phyloP scores from a whole-genome alignment of 805 yeast genomes.

The Saccharomyces cerevisiae region DNA sequence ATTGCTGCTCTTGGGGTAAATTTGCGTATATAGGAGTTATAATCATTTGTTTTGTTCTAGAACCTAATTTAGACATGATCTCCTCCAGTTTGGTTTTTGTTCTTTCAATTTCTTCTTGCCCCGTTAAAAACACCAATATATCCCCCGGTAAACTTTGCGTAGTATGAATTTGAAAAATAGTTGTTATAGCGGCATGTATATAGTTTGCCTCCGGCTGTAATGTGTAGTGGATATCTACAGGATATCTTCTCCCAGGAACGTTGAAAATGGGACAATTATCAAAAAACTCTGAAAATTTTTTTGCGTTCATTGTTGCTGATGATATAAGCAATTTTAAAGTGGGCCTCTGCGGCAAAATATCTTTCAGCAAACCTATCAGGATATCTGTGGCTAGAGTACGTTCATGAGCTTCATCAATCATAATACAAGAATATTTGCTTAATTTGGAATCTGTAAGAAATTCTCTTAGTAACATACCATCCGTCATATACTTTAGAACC shows the following conservation, averaged over 20 bases:
- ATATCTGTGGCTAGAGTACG: slow-evolving; percentile 88
- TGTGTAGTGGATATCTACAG: slow-evolving; percentile 80
- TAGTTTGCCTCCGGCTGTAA: slow-evolving; percentile 86
- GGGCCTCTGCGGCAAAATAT: slow-evolving; percentile 50
- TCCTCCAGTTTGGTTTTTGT: slow-evolving; percentile 64
- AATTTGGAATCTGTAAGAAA: slow-evolving; percentile 69
- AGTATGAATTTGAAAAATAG: slow-evolving; percentile 80
- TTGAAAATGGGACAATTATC: slow-evolving; percentile 76
- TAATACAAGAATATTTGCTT: slow-evolving; percentile 63
- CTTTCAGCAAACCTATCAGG: slow-evolving; percentile 70
- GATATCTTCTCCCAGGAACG: slow-evolving; percentile 89
- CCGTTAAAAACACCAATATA: slow-evolving; percentile 83
- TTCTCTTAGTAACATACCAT: slow-evolving; percentile 89
- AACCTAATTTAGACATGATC: slow-evolving; percentile 55
- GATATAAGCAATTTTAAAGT: slow-evolving; percentile 74
- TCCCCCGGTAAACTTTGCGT: slow-evolving; percentile 60
- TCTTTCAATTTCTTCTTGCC: slow-evolving; percentile 91
- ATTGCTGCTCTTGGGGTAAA: slow-evolving; percentile 77
- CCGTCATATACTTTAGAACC: slow-evolving; percentile 81
- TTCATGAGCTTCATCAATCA: slow-evolving; percentile 97
- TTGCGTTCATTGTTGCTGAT: slow-evolving; percentile 91
- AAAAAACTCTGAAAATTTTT: slow-evolving; percentile 75
- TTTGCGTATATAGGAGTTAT: slow-evolving; percentile 88
- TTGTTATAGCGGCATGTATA: slow-evolving; percentile 78
- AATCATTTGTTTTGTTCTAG: slow-evolving; percentile 50